phyloP scores from a whole-genome alignment of 2,329 filamentous ascomycete species.

The Fusarium sp. region DNA sequence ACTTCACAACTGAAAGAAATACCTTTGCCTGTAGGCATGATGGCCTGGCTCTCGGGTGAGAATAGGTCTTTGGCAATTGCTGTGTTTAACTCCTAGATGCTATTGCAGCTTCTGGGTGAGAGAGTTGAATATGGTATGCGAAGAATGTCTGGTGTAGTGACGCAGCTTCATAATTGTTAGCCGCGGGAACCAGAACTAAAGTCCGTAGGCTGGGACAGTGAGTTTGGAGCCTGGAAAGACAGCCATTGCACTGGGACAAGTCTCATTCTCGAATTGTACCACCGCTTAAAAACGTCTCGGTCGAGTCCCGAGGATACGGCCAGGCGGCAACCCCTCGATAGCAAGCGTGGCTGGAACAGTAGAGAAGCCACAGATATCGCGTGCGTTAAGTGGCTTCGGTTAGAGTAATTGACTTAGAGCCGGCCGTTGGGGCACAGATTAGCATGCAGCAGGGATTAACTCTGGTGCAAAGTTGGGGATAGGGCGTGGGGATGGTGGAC shows the following conservation, averaged over 20 bases:
- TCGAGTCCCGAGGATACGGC: slow-evolving; percentile 46
- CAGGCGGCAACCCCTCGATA: slow-evolving; percentile 22
- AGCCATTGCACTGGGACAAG: slow-evolving; percentile 23
- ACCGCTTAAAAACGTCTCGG: slow-evolving; percentile 39
- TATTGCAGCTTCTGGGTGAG: too few species aligned
- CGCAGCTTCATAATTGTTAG: slow-evolving; percentile 29
- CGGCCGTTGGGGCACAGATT: slow-evolving; percentile 46
- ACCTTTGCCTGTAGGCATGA: too few species aligned
- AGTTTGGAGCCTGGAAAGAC: slow-evolving; percentile 11
- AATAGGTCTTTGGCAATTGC: too few species aligned
- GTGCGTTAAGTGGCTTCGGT: slow-evolving; percentile 46
- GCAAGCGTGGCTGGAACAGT: slow-evolving; percentile 19
- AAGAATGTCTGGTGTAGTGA: too few species aligned
- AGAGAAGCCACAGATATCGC: slow-evolving; percentile 22
- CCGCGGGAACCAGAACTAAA: slow-evolving; percentile 38
- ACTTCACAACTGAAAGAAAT: too few species aligned
- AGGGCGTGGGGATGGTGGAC: slow-evolving; percentile 10
- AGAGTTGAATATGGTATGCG: too few species aligned
- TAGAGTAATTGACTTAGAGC: slow-evolving; percentile 37
- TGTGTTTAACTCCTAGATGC: too few species aligned
- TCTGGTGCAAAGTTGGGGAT: slow-evolving; percentile 25
- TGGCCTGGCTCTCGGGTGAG: too few species aligned
- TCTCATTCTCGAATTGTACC: slow-evolving; percentile 30
- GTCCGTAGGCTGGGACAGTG: slow-evolving; percentile 8
- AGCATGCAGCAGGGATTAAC: slow-evolving; percentile 41